Evolutionary conservation across 73 alveolate genomes (phyloP), one percentile per base, ranked within the genome.

Genomic region (Tetrahymena borealis): DNA sequence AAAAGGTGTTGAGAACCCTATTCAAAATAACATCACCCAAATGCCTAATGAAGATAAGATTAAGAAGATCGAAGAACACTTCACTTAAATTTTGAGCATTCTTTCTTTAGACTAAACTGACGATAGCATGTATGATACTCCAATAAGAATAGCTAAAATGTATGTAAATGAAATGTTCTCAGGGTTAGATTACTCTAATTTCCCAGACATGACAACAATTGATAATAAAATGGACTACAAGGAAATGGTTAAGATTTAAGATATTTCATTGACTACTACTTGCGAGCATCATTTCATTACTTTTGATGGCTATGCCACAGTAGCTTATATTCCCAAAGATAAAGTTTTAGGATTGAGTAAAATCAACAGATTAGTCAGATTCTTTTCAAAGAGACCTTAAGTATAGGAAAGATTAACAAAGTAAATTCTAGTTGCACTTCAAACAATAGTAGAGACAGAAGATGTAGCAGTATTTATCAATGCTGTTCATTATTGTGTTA

Each of bases 201-300:
- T 93, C 94, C 96, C 96, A 15, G 91, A 39, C 36, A 32, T 32
- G 42, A 93, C 96, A 24, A 90, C 94, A 43, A 90, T 93, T 4
- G 90, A 90, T 6, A 20, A 90, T 36, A 90, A 39, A 28, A 91
- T 90, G 78, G 41, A 39, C 9, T 78, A 77, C 9, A 60, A 20
- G 6, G 85, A 60, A 9, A 78, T 78, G 28, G 94, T 93, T 13
- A 16, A 77, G 6, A 42, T 90, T 5, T 42, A 33, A n/a, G 38
- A 93, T 77, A 93, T 93, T 39, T 91, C 96, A 32, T 90, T 93
- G 20, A 93, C 96, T 1, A 90, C 96, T 15, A 93, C 78, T 90
- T 93, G 96, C 33, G 96, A 93, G 39, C 96, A 93, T 40, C 96
- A 93, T 40, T 40, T 93, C 20, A 79, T 93, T 91, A 92, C 94